Evolutionary conservation across 2,329 filamentous ascomycete genomes (phyloP).

Genomic region (Neonectria sp.): DNA sequence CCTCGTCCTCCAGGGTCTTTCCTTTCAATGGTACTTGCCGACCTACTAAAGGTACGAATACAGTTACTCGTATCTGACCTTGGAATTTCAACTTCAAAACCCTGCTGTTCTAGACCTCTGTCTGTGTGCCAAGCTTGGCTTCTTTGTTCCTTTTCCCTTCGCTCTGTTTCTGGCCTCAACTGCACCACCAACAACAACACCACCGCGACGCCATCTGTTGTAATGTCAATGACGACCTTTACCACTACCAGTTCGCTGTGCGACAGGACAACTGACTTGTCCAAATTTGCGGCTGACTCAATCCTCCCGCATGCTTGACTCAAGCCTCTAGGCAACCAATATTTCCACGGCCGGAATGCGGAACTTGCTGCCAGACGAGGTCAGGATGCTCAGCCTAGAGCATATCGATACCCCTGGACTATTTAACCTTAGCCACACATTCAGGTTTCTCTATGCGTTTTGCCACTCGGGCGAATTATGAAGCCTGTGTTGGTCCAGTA

Average conservation of each 20-base stretch:
- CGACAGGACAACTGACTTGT: constrained; percentile 39
- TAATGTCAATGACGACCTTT: constrained; percentile 24
- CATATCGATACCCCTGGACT: constrained; percentile 76
- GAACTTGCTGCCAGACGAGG: constrained; percentile 82
- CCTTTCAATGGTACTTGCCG: not conserved
- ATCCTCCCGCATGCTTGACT: constrained; percentile 87
- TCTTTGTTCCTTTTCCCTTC: not conserved
- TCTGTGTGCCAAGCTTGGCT: not conserved
- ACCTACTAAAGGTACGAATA: not conserved
- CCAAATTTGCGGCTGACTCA: constrained; percentile 57
- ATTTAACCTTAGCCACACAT: constrained; percentile 79
- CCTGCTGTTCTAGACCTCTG: not conserved
- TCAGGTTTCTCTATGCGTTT: constrained; percentile 90
- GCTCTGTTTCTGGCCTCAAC: not conserved
- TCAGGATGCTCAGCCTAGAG: constrained; percentile 83
- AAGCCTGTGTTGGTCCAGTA: constrained; percentile 88
- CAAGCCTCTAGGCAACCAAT: constrained; percentile 89
- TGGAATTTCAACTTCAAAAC: constrained; percentile 1
- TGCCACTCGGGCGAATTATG: constrained; percentile 88
- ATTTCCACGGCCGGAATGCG: constrained; percentile 77
- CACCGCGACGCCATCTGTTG: constrained; percentile 40
- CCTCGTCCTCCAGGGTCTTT: constrained; percentile 6
- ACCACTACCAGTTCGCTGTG: constrained; percentile 36
- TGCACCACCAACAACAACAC: constrained; percentile 6
- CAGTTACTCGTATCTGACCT: not conserved